Conservation (phyloP, 2,329 filamentous ascomycete genomes). For the Sporothrix brasiliensis region DNA sequence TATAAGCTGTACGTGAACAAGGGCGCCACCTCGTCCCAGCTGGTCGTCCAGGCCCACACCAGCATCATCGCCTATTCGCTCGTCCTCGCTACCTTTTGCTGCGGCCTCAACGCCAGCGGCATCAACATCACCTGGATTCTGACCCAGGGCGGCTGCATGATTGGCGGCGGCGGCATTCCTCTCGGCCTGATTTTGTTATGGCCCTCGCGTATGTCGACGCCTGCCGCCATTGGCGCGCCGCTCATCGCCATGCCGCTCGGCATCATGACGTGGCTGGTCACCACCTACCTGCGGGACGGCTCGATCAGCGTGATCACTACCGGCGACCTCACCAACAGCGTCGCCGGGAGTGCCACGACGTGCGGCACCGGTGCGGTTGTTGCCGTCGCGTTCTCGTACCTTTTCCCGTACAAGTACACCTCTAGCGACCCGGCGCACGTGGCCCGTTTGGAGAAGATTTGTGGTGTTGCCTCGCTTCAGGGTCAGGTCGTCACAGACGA, state of each 20-base stretch:
- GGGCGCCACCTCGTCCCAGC: slow-evolving; percentile 32
- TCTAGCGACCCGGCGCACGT: slow-evolving; percentile 19
- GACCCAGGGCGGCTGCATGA: slow-evolving; percentile 46
- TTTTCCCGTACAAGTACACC: slow-evolving; percentile 41
- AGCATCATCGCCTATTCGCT: slow-evolving; percentile 44
- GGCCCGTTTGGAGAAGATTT: slow-evolving; percentile 33
- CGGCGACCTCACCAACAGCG: slow-evolving; percentile 45
- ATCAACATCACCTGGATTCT: slow-evolving; percentile 48
- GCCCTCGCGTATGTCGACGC: slow-evolving; percentile 44
- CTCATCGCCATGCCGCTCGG: slow-evolving; percentile 44
- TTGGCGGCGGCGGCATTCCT: slow-evolving; percentile 46
- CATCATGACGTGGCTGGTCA: slow-evolving; percentile 46
- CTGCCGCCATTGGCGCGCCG: slow-evolving; percentile 43
- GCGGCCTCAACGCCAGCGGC: slow-evolving; percentile 45
- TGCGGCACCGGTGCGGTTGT: slow-evolving; percentile 44
- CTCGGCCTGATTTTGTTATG: slow-evolving; percentile 47
- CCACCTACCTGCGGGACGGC: slow-evolving; percentile 43
- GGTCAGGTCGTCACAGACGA: slow-evolving; percentile 14
- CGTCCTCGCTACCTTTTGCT: slow-evolving; percentile 43
- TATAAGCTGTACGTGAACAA: slow-evolving; percentile 47
- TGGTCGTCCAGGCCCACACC: slow-evolving; percentile 43
- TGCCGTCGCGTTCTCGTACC: slow-evolving; percentile 42
- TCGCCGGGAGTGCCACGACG: slow-evolving; percentile 46
- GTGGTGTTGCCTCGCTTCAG: slow-evolving; percentile 25
- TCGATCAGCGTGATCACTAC: slow-evolving; percentile 44